Evolutionary conservation across 148 eudicot genomes (phyloP).

Genomic region (Arbutus unedo): DNA sequence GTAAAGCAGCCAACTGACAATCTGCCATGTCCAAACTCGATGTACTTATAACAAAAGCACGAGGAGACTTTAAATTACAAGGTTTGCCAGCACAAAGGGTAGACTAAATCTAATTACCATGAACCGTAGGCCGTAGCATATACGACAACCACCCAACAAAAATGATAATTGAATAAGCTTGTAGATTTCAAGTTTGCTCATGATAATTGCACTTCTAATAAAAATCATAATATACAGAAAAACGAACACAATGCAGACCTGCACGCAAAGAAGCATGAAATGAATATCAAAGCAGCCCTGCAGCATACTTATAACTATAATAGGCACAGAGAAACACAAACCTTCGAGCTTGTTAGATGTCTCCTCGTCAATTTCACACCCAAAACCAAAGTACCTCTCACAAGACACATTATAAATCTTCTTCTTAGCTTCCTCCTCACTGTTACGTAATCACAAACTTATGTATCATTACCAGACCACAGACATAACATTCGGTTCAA

Average conservation of each 20-base stretch:
- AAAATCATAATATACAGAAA: too few species aligned
- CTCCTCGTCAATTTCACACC: slow-evolving; percentile 92
- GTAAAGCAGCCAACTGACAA: not conserved
- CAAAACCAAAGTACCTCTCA: slow-evolving; percentile 95
- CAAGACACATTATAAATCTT: slow-evolving; percentile 94
- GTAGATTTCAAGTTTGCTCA: not conserved
- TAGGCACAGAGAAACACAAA: slow-evolving; percentile 16
- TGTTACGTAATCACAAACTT: slow-evolving; percentile 22
- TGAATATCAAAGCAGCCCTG: not conserved
- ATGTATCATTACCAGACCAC: not conserved
- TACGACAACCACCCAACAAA: not conserved
- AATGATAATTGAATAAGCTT: not conserved
- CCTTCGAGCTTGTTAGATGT: slow-evolving; percentile 96
- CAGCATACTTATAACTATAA: not conserved
- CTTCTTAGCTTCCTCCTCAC: slow-evolving; percentile 85
- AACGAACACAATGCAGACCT: too few species aligned
- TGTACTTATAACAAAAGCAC: not conserved
- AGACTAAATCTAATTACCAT: not conserved
- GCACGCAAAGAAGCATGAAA: slow-evolving; percentile 5
- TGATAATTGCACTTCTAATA: not conserved
- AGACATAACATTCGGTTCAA: not conserved
- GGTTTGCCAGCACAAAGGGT: not conserved
- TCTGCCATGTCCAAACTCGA: not conserved
- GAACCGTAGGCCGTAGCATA: not conserved
- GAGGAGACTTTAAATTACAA: not conserved